Evolutionary conservation across 2,329 filamentous ascomycete species (phyloP).

Genomic region (Colletotrichum salicis): DNA sequence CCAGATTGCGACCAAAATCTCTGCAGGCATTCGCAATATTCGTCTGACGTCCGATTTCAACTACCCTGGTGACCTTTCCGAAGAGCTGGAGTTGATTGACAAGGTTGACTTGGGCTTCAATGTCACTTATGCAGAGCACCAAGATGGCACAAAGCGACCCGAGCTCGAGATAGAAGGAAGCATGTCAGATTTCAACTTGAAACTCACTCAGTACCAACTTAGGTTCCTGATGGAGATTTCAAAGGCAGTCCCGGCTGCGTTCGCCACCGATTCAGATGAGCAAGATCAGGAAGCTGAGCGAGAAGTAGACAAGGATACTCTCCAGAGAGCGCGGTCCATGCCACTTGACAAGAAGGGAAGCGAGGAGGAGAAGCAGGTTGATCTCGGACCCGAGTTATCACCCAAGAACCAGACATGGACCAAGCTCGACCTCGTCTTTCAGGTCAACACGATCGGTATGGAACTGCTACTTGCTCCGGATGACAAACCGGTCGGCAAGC

Average conservation of each 20-base stretch:
- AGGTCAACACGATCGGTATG: slow-evolving; percentile 85
- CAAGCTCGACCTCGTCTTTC: slow-evolving; percentile 91
- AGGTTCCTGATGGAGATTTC: slow-evolving; percentile 90
- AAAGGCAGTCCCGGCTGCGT: slow-evolving; percentile 86
- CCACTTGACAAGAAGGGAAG: slow-evolving; percentile 48
- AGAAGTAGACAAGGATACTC: slow-evolving; percentile 72
- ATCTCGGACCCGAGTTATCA: slow-evolving; percentile 77
- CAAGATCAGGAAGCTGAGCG: slow-evolving; percentile 79
- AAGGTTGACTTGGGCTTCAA: slow-evolving; percentile 95
- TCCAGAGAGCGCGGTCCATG: slow-evolving; percentile 55
- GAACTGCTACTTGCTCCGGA: slow-evolving; percentile 85
- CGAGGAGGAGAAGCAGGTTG: slow-evolving; percentile 56
- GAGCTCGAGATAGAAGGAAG: slow-evolving; percentile 91
- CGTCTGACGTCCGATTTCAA: slow-evolving; percentile 90
- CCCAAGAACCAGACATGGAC: slow-evolving; percentile 82
- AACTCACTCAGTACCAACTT: slow-evolving; percentile 89
- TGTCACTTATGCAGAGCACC: slow-evolving; percentile 91
- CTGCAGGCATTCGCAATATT: slow-evolving; percentile 91
- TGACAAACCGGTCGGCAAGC: slow-evolving; percentile 79
- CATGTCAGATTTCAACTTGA: slow-evolving; percentile 93
- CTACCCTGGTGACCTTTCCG: slow-evolving; percentile 75
- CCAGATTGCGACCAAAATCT: slow-evolving; percentile 86
- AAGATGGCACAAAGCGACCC: slow-evolving; percentile 78
- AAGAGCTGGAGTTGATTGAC: slow-evolving; percentile 96
- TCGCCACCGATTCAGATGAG: slow-evolving; percentile 78